These are phyloP conservation scores for Chaetomiaceae sp. DNA, from an alignment of 2,329 filamentous ascomycete species.

Conservation along the genomic window DNA sequence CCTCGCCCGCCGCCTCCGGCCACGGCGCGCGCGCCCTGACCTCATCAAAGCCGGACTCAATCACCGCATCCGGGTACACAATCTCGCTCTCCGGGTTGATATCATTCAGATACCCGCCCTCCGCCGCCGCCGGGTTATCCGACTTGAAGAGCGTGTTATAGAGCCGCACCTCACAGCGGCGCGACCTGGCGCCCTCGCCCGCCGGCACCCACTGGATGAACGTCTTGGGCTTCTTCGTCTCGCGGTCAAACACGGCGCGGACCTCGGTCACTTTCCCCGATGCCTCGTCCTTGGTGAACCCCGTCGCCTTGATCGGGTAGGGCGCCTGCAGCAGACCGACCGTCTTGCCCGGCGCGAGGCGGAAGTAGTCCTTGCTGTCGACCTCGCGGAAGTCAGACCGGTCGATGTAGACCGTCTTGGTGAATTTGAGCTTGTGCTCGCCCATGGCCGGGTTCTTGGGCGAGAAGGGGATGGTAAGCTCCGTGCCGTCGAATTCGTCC, in stretches of 20 bases:
- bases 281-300: conserved; percentile 55
- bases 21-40: conserved; percentile 68
- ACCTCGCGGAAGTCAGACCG: conserved; percentile 63
- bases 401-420: conserved; percentile 63
- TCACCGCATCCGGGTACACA: conserved; percentile 68
- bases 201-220: conserved; percentile 85
- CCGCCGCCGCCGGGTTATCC: conserved; percentile 69
- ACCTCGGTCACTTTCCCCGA: conserved; percentile 36
- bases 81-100: conserved; percentile 80
- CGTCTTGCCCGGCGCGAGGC: conserved; percentile 60
- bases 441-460: conserved; percentile 30
- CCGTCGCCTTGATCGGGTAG: conserved; percentile 56
- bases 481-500: conserved; percentile 53
- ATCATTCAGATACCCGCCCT: conserved; percentile 76
- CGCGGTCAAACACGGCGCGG: conserved; percentile 61
- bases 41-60: conserved; percentile 79
- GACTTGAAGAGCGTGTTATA: conserved; percentile 83
- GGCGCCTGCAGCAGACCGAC: conserved; percentile 62
- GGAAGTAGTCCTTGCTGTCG: conserved; percentile 63
- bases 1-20: conserved; percentile 72
- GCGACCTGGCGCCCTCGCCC: conserved; percentile 55
- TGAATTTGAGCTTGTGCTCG: conserved; percentile 41
- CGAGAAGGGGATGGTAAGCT: conserved; percentile 62
- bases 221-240: conserved; percentile 67
- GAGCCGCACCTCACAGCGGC: conserved; percentile 67